A percentile compares a stretch with the other conserved stretches of the same genome.
phyloP scores from a whole-genome alignment of 2,329 filamentous ascomycete genomes.

The Microsporum canis region DNA sequence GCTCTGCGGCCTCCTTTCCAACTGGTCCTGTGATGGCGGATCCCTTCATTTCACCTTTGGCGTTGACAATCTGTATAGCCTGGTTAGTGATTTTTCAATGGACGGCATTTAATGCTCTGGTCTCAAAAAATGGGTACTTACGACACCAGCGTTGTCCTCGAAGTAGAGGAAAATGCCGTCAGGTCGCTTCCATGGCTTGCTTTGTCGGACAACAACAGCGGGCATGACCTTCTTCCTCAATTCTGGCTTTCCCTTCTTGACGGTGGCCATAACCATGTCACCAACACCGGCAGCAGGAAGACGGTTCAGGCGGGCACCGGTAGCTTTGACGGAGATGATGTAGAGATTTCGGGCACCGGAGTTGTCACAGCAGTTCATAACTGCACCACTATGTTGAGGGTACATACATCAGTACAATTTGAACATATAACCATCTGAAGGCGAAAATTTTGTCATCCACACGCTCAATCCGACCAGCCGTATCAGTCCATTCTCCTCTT shows the following conservation, averaged over 20 bases:
- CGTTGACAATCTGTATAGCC: constrained; percentile 77
- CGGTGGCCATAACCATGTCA: constrained; percentile 99
- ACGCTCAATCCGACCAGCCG: not conserved
- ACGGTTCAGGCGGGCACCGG: constrained; percentile 93
- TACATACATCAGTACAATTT: not conserved
- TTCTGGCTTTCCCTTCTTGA: constrained; percentile 99
- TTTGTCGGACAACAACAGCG: constrained; percentile 95
- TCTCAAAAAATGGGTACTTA: constrained; percentile 41
- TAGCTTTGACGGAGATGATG: constrained; percentile 99
- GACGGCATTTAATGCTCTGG: not conserved
- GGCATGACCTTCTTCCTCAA: constrained; percentile 99
- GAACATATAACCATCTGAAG: not conserved
- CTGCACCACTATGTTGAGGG: constrained; percentile 61
- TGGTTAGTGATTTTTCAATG: not conserved
- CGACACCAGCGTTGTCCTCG: constrained; percentile 99
- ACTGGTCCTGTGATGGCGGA: constrained; percentile 98
- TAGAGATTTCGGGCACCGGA: constrained; percentile 97
- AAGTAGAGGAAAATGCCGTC: constrained; percentile 99
- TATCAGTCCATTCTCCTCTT: not conserved
- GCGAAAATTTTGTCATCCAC: not conserved
- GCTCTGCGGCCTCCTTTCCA: constrained; percentile 98
- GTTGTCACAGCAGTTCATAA: constrained; percentile 99
- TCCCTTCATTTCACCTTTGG: constrained; percentile 99
- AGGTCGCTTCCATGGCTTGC: constrained; percentile 97
- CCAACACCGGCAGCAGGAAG: constrained; percentile 95